phyloP scores from a whole-genome alignment of 768 basidiomycete genomes.

The Leccinum subtestaceum region DNA sequence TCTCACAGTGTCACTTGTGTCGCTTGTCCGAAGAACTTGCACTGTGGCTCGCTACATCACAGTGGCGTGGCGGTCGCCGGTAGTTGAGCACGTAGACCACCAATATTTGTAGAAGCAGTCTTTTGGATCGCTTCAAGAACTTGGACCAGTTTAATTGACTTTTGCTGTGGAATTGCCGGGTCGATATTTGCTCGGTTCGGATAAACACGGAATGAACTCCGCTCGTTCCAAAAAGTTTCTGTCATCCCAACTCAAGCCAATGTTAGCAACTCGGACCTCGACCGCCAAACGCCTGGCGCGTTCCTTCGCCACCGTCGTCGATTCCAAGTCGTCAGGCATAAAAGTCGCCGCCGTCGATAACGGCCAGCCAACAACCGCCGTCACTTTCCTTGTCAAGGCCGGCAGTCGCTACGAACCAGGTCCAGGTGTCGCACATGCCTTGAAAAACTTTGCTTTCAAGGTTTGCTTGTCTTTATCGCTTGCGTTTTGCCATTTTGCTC shows the following conservation, averaged over 20 bases:
- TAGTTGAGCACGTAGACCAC: too few species aligned
- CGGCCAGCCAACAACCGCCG: slow-evolving; percentile 77
- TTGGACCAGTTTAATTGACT: too few species aligned
- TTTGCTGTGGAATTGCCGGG: too few species aligned
- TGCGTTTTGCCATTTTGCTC: not conserved
- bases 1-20: too few species aligned
- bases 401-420: slow-evolving; percentile 86
- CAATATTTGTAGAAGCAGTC: too few species aligned
- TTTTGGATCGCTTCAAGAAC: too few species aligned
- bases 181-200: slow-evolving; percentile 7
- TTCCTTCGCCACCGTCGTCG: slow-evolving; percentile 80
- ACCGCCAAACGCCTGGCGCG: slow-evolving; percentile 58
- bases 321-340: slow-evolving; percentile 60
- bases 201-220: slow-evolving; percentile 33
- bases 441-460: slow-evolving; percentile 99
- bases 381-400: slow-evolving; percentile 91
- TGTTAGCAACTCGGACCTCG: slow-evolving; percentile 65
- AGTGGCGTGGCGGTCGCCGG: not conserved
- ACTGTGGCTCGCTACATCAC: not conserved
- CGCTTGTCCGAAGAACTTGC: too few species aligned
- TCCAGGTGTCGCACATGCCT: slow-evolving; percentile 86
- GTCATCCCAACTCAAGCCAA: slow-evolving; percentile 29
- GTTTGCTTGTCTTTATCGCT: slow-evolving; percentile 43
- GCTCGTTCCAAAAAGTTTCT: slow-evolving; percentile 14
- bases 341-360: slow-evolving; percentile 85